Base-by-base conservation (phyloP, 345 rosid genomes). In the Raphanus raphanistrum region DNA sequence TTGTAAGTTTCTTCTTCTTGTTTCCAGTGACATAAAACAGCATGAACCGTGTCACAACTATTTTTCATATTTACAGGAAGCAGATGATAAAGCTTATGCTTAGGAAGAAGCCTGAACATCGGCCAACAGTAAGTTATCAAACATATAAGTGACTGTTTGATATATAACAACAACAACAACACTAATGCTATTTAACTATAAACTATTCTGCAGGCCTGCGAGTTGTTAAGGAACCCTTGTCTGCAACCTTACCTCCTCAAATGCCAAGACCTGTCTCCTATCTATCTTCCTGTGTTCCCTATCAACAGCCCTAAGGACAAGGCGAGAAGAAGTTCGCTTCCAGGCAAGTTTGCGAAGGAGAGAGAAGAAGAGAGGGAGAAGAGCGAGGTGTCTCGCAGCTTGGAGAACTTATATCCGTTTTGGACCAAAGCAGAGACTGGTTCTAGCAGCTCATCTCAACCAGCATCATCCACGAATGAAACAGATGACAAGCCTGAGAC, bases 31-130 rank as follows among this genome's bases (percentile, higher is more conserved):
- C 41, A 50, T 17, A 52, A 52, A 79, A 61, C 52, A 17, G 29
- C 52, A 77, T 35, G 74, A 29, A 62, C 52, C 38, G 35, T 45
- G 35, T 32, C 35, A 32, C 35, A 32, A 32, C 35, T 32, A 5
- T 28, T 50, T 50, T 75, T 57, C n/a, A 32, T 66, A 29, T 77
- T 77, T 45, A 29, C 88, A 95, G 99, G 86, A 95, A 95, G 80
- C 99, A 95, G 79, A 82, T 95, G 68, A 90, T 95, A 79, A 95
- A 92, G 87, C 87, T 84, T 80, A 91, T 91, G 94, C 89, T 88
- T 58, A 87, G 97, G 87, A 91, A 91, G 86, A 91, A 80, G 65
- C 94, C 94, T 2, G 97, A 88, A 77, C 86, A 87, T 78, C 81
- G 97, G 50, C 97, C 94, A 70, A 86, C 90, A 4, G 97, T 91